These are phyloP conservation scores for Ammopiptanthus mongolicus DNA, from an alignment of 306 rosid species.

Conservation along the genomic window DNA sequence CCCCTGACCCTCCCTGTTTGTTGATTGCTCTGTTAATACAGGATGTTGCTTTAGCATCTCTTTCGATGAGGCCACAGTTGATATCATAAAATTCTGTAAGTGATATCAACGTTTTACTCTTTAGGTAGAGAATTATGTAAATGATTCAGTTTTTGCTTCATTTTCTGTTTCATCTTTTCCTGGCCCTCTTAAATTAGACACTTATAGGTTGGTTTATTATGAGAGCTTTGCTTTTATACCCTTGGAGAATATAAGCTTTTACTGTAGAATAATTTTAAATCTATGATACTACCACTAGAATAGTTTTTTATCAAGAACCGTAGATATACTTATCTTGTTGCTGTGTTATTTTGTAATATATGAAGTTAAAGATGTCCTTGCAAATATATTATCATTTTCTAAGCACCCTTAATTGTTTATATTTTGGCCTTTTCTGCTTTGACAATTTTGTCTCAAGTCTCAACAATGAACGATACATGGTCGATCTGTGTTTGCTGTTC, in stretches of 20 bases:
- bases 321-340: conserved; percentile 17
- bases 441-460: conserved; percentile 20
- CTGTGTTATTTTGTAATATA: conserved; percentile 25
- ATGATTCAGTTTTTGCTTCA: no score
- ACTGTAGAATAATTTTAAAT: no score
- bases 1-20: background rate
- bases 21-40: conserved; percentile 33
- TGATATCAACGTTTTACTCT: no score
- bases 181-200: no score
- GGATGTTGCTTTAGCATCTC: conserved; percentile 93
- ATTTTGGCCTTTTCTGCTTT: conserved; percentile 19
- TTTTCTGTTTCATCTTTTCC: no score
- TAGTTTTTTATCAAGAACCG: conserved; percentile 38
- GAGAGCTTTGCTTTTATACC: no score
- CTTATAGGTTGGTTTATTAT: no score
- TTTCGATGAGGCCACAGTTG: conserved; percentile 86
- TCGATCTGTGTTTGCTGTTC: background rate
- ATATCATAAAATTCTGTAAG: no score
- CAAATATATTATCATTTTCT: conserved; percentile 8
- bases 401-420: background rate
- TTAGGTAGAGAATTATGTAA: no score
- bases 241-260: no score
- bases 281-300: no score
- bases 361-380: background rate
- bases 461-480: background rate